A percentile compares a stretch with the other conserved stretches of the same genome.
Evolutionary conservation across 331 rosid species (phyloP).

Genomic region (Malus hybrid): DNA sequence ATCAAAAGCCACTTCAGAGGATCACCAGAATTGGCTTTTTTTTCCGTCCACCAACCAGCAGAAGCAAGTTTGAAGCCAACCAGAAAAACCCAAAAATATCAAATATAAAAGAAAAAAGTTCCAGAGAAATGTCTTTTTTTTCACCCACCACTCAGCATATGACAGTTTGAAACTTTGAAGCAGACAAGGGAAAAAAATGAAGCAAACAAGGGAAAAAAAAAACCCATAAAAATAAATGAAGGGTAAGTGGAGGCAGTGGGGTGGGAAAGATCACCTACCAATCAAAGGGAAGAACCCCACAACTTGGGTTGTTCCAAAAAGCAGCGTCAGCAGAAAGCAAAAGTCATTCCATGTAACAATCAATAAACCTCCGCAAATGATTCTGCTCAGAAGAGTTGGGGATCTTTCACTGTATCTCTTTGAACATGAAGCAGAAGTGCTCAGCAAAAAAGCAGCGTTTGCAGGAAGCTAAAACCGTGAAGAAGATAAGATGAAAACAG

Average conservation of each 20-base stretch:
- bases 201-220: not conserved
- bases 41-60: not conserved
- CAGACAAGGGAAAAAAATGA: not conserved
- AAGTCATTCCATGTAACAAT: not conserved
- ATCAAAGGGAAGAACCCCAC: not conserved
- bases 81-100: not conserved
- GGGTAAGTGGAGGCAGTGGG: no score
- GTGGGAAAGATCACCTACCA: conserved; percentile 8
- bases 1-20: not conserved
- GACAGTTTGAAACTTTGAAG: not conserved
- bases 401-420: not conserved
- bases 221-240: not conserved
- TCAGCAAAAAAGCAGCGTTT: not conserved
- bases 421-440: not conserved
- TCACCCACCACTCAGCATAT: not conserved
- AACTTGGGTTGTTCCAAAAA: not conserved
- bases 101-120: no score
- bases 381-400: not conserved
- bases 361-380: not conserved
- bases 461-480: not conserved
- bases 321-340: not conserved
- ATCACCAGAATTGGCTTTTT: not conserved
- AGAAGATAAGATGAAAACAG: not conserved
- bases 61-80: not conserved
- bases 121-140: not conserved